Percentiles rank a stretch among this genome's conserved stretches.
Evolutionary conservation across 2,329 filamentous ascomycete species (phyloP).

Genomic region (Aspergillus aculeatinus): DNA sequence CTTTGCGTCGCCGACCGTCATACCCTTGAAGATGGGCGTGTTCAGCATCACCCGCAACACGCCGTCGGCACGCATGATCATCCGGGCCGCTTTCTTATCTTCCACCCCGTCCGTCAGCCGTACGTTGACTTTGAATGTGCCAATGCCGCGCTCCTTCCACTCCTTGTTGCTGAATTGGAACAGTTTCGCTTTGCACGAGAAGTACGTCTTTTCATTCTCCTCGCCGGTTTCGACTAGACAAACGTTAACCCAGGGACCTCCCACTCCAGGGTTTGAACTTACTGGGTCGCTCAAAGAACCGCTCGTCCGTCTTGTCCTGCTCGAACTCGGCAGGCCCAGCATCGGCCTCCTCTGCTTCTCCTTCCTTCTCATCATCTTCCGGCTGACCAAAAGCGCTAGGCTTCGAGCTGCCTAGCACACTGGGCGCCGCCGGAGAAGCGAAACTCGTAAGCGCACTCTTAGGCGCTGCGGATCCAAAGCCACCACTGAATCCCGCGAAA

Average conservation of each 20-base stretch:
- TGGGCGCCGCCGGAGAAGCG: slow-evolving; percentile 58
- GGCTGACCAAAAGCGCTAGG: slow-evolving; percentile 74
- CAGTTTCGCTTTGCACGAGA: slow-evolving; percentile 77
- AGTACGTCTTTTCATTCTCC: slow-evolving; percentile 72
- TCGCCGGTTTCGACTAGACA: slow-evolving; percentile 78
- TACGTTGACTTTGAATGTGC: slow-evolving; percentile 81
- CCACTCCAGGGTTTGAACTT: slow-evolving; percentile 34
- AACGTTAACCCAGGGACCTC: slow-evolving; percentile 27
- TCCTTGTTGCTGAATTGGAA: slow-evolving; percentile 72
- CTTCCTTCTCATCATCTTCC: slow-evolving; percentile 52
- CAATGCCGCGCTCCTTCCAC: slow-evolving; percentile 88
- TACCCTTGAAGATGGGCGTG: slow-evolving; percentile 72
- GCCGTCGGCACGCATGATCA: slow-evolving; percentile 89
- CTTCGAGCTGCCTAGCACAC: slow-evolving; percentile 41
- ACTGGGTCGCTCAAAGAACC: slow-evolving; percentile 64
- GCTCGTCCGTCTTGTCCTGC: slow-evolving; percentile 49
- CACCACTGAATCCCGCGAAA: slow-evolving; percentile 39
- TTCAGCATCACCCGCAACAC: slow-evolving; percentile 86
- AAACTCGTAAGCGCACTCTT: slow-evolving; percentile 63
- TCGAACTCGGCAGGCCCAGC: slow-evolving; percentile 50
- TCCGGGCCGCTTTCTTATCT: slow-evolving; percentile 57
- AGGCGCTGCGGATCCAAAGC: slow-evolving; percentile 52
- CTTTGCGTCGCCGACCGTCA: slow-evolving; percentile 69
- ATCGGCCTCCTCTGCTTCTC: slow-evolving; percentile 51
- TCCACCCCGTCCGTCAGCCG: slow-evolving; percentile 58